A percentile compares a stretch with the other conserved stretches of the same genome.
phyloP scores from a whole-genome alignment of 345 rosid species.

The Erodium maritimum region DNA sequence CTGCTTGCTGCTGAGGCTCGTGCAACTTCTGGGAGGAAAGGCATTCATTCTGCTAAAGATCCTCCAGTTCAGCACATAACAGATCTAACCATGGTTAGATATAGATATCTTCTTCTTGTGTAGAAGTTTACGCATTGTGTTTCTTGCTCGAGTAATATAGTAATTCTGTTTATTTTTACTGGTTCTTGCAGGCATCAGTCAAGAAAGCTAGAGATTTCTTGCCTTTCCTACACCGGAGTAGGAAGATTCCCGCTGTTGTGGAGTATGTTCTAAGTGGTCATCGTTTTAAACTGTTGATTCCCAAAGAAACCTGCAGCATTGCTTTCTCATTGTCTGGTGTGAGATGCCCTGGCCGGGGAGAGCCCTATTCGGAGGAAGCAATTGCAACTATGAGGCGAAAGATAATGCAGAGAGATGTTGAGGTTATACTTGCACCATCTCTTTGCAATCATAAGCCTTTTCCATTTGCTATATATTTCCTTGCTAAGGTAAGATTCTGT shows the following conservation, averaged over 20 bases:
- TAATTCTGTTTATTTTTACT: constrained; percentile 2
- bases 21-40: constrained; percentile 64
- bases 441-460: background rate
- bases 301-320: constrained; percentile 87
- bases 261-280: constrained; percentile 98
- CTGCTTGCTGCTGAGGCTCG: constrained; percentile 92
- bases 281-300: constrained; percentile 85
- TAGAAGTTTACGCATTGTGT: background rate
- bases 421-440: background rate
- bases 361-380: constrained; percentile 89
- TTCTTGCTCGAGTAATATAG: background rate
- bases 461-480: background rate
- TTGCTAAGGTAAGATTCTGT: constrained; percentile 1
- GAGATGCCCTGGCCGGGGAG: constrained; percentile 91
- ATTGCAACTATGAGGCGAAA: constrained; percentile 85
- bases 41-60: constrained; percentile 71
- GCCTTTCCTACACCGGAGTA: constrained; percentile 65
- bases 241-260: constrained; percentile 73
- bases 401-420: no score
- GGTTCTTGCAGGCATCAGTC: constrained; percentile 36
- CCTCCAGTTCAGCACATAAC: constrained; percentile 70
- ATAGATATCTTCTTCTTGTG: constrained; percentile 12
- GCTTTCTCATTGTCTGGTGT: constrained; percentile 98
- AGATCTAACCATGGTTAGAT: constrained; percentile 60
- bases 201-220: constrained; percentile 89